Evolutionary conservation across 1,139 yeast genomes (phyloP).

Genomic region (Debaryomyces singareniensis): DNA sequence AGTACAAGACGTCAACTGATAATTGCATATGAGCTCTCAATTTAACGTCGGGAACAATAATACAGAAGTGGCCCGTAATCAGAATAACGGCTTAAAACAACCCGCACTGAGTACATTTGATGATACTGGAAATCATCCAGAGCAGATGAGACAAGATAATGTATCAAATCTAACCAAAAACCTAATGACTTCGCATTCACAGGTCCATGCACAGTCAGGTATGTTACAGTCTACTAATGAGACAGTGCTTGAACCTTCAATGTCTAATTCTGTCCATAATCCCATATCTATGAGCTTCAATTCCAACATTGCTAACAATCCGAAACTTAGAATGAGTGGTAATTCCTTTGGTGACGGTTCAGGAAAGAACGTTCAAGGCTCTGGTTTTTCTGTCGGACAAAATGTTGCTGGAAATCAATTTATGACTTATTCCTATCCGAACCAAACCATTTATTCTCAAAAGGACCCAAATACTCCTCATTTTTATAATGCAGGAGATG

Average conservation of each 20-base stretch:
- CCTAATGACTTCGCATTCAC: conserved; percentile 21
- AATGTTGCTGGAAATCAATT: conserved; percentile 3
- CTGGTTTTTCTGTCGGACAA: background rate
- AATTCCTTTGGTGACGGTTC: background rate
- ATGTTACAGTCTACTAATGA: too few species aligned
- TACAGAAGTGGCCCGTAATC: background rate
- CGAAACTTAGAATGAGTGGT: background rate
- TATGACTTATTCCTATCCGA: conserved; percentile 4
- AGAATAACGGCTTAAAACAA: background rate
- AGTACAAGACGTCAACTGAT: too few species aligned
- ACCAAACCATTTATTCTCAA: conserved; percentile 2
- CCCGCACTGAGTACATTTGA: background rate
- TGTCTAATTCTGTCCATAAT: background rate
- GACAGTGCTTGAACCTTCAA: too few species aligned
- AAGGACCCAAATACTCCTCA: conserved; percentile 1
- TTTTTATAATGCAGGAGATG: conserved; percentile 13
- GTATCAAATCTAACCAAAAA: conserved; percentile 35
- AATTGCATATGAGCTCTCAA: conserved; percentile 1
- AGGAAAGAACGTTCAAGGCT: background rate
- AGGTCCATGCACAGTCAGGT: too few species aligned
- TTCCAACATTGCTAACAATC: too few species aligned
- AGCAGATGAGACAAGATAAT: background rate
- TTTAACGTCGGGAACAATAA: background rate
- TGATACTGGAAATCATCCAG: background rate
- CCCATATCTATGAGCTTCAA: background rate